Percentiles rank a stretch among this genome's conserved stretches.
phyloP scores from a whole-genome alignment of 2,329 filamentous ascomycete genomes.

The Fusarium nygamai region DNA sequence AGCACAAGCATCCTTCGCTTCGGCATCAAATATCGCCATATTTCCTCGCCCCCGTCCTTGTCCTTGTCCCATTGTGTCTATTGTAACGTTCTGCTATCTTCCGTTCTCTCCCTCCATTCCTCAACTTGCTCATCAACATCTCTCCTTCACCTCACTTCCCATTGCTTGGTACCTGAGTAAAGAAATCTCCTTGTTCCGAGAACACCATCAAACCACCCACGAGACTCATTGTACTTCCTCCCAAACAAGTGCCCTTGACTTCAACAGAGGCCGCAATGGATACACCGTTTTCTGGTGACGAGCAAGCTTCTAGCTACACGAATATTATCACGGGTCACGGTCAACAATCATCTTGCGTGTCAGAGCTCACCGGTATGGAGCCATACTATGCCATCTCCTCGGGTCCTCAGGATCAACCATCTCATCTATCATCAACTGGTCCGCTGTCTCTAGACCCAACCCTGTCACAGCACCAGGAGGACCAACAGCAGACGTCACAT shows the following conservation, averaged over 20 bases:
- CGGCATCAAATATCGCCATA: conserved; percentile 42
- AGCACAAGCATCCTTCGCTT: conserved; percentile 39
- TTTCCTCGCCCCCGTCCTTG: conserved; percentile 36
- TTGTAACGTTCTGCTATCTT: conserved; percentile 41
- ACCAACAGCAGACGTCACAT: conserved; percentile 25
- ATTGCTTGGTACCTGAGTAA: conserved; percentile 30
- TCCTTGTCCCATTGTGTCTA: conserved; percentile 42
- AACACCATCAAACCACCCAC: conserved; percentile 32
- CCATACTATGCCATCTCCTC: conserved; percentile 40
- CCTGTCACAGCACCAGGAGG: conserved; percentile 34
- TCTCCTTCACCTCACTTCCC: conserved; percentile 24
- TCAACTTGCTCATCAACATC: conserved; percentile 23
- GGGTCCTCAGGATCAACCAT: conserved; percentile 31
- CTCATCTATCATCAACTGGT: conserved; percentile 36
- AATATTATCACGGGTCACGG: conserved; percentile 39
- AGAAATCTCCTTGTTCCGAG: conserved; percentile 27
- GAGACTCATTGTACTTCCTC: conserved; percentile 37
- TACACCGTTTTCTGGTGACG: conserved; percentile 43
- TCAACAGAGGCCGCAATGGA: conserved; percentile 39
- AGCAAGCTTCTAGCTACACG: conserved; percentile 48
- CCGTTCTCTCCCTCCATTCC: conserved; percentile 22
- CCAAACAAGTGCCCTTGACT: conserved; percentile 23
- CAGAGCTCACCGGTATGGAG: conserved; percentile 41
- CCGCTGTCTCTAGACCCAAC: conserved; percentile 32
- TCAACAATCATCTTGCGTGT: conserved; percentile 43